Conservation (phyloP, 768 basidiomycete genomes). For the Neoboletus subvelutipes region DNA sequence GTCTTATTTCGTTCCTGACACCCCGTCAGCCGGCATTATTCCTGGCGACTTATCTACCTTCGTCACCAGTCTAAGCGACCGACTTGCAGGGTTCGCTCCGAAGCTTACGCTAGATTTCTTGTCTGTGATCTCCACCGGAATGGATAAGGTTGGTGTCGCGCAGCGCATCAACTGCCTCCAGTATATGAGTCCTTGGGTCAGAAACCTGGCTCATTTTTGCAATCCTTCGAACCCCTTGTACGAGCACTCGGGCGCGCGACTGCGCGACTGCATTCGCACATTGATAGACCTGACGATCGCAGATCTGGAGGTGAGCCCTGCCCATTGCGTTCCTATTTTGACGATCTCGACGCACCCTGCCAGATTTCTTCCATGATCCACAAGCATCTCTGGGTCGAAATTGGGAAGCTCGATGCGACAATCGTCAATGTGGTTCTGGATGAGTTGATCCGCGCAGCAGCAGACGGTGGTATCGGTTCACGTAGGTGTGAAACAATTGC, state of each 20-base stretch:
- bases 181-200: slow-evolving; percentile 88
- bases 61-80: slow-evolving; percentile 65
- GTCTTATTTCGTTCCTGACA: slow-evolving; percentile 1
- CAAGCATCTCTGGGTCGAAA: slow-evolving; percentile 73
- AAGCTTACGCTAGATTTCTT: slow-evolving; percentile 86
- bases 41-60: slow-evolving; percentile 66
- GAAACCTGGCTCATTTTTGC: slow-evolving; percentile 69
- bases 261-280: slow-evolving; percentile 80
- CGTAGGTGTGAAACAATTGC: slow-evolving; percentile 73
- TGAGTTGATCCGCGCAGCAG: slow-evolving; percentile 76
- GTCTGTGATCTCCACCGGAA: slow-evolving; percentile 73
- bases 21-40: slow-evolving; percentile 58
- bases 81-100: slow-evolving; percentile 70
- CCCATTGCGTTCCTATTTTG: not conserved
- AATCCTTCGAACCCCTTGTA: slow-evolving; percentile 68
- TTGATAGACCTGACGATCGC: slow-evolving; percentile 72
- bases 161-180: slow-evolving; percentile 74
- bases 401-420: slow-evolving; percentile 64
- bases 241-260: slow-evolving; percentile 68
- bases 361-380: slow-evolving; percentile 69
- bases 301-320: slow-evolving; percentile 64
- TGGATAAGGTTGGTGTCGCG: slow-evolving; percentile 44
- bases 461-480: slow-evolving; percentile 81
- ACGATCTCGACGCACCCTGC: slow-evolving; percentile 4
- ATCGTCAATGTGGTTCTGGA: slow-evolving; percentile 74